A percentile compares a stretch with the other conserved stretches of the same genome.
Conservation (phyloP, 2,329 filamentous ascomycete species). For the Cercospora sp. region DNA sequence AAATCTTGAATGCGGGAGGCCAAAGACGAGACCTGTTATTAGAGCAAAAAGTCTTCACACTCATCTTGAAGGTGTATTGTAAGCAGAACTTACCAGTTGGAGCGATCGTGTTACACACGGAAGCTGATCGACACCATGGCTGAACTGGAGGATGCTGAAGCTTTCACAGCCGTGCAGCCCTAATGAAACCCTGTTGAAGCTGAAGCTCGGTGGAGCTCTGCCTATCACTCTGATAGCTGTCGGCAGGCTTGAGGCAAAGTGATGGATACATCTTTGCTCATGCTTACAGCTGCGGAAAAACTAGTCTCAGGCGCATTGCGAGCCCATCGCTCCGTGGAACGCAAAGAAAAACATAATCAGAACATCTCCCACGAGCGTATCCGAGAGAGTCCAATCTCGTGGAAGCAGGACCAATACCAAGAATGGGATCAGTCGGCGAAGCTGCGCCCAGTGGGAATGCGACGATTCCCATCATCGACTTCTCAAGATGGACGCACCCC, state of each 20-base stretch:
- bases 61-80: not conserved
- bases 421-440: not conserved
- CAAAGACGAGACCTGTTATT: too few species aligned
- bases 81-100: not conserved
- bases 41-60: not conserved
- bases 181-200: not conserved
- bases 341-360: not conserved
- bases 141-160: not conserved
- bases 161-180: not conserved
- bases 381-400: not conserved
- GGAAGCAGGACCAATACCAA: not conserved
- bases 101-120: not conserved
- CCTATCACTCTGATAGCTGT: not conserved
- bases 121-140: not conserved
- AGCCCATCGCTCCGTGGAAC: not conserved
- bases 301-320: not conserved
- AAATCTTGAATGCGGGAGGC: too few species aligned
- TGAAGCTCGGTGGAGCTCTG: not conserved
- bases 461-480: slow-evolving; percentile 29
- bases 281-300: not conserved
- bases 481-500: slow-evolving; percentile 20
- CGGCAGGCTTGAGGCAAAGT: not conserved
- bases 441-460: not conserved
- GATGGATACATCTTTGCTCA: not conserved
- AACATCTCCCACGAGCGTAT: not conserved